Base-by-base conservation (phyloP, 2,329 filamentous ascomycete genomes). In the Fusarium liriodendri region DNA sequence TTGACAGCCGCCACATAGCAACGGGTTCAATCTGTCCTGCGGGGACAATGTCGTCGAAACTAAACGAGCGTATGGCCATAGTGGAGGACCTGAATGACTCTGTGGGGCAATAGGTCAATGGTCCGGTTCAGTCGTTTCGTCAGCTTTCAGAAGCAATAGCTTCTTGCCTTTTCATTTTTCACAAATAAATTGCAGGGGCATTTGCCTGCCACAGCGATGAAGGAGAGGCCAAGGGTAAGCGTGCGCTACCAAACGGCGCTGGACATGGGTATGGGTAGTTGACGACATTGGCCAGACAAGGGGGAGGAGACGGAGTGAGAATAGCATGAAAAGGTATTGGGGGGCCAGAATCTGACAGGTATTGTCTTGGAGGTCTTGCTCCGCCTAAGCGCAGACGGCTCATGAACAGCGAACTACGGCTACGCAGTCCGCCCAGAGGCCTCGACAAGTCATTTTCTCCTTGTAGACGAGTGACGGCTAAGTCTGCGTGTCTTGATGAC, bases 321-420 rank as follows among this genome's bases (percentile, higher is more conserved):
- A 35, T 32, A 64, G 35, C 29, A 58, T 63, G 38, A 32, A 35
- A 50, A 47, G 29, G 29, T 45, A 66, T 45, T 22, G 45, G 45
- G 45, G 62, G 38, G 55, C 64, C 64, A 69, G 42, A 72, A 76
- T 73, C 68, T 74, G 69, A 78, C 67, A 73, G 62, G 75, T 76
- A 75, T 58, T 70, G 47, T 33, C 42, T 52, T 72, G 55, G 70
- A 70, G 59, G 55, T 68, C 58, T 67, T 70, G 64, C 76, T 76
- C 75, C 75, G 69, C 75, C 67, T 29, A 20, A 54, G 38, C 62
- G 68, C 73, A 75, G 73, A 66, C 64, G 65, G 65, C 70, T 76
- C 72, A 71, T 64, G 52, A 61, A 66, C 74, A 69, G 66, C 64
- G 66, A 75, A 73, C 73, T 67, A 64, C 35, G 67, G 52, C 55